Percentiles rank a stretch among this genome's conserved stretches.
Conservation (phyloP, 2,329 filamentous ascomycete species). For the Dryadomyces quercus-mongolicae region DNA sequence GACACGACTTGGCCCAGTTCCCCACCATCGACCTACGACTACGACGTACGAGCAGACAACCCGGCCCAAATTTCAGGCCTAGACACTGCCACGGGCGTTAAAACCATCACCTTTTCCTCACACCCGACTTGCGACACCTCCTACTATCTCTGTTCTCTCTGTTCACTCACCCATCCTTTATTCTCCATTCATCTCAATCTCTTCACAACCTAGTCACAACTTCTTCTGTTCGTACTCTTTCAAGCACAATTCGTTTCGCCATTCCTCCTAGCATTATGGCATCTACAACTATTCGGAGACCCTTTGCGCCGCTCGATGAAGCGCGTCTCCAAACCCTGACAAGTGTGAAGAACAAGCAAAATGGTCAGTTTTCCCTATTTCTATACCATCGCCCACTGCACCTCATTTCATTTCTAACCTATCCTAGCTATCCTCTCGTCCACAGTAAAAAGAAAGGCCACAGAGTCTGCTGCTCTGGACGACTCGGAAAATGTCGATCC, state of each 20-base stretch:
- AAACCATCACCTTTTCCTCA: background rate
- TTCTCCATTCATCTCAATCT: background rate
- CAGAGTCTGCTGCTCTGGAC: conserved; percentile 34
- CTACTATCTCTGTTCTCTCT: background rate
- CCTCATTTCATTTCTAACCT: background rate
- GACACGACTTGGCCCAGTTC: background rate
- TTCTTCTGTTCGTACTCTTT: background rate
- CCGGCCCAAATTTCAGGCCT: background rate
- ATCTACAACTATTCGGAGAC: conserved; percentile 46
- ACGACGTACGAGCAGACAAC: background rate
- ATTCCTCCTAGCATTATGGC: conserved; percentile 30
- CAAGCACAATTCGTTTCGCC: background rate
- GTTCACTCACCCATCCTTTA: background rate
- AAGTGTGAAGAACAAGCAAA: conserved; percentile 68
- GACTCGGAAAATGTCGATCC: conserved; percentile 54
- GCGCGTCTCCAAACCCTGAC: conserved; percentile 59
- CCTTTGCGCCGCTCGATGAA: conserved; percentile 61
- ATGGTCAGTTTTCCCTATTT: conserved; percentile 37
- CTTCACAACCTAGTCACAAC: too few relatives aligned
- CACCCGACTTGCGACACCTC: background rate
- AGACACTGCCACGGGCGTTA: background rate
- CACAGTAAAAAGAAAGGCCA: conserved; percentile 45
- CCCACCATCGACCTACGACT: background rate
- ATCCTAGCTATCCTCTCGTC: conserved; percentile 26
- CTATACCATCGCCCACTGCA: background rate